Evolutionary conservation across 1,284 basidiomycete genomes (phyloP), one percentile per base, ranked within the genome.

Genomic region (Cryptococcus hybrid): DNA sequence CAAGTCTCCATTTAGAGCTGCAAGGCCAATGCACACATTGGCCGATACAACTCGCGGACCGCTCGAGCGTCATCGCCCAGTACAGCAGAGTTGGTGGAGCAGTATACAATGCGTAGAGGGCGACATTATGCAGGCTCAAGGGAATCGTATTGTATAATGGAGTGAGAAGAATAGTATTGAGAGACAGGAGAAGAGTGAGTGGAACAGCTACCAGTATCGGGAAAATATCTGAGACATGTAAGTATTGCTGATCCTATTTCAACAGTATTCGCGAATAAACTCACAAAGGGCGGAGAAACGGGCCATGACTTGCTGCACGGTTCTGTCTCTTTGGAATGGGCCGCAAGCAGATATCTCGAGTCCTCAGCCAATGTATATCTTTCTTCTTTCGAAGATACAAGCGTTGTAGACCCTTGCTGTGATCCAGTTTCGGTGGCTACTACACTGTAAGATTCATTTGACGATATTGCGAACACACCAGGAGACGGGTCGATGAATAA

Each of bases 121-220:
- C 3, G 3, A n/a, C 9, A 11, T 48, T 50, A 50, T 69, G 65
- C 1, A 67, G 59, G 2, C 53, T 53, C 8, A 71, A 62, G 5
- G 68, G 69, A 9, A 67, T 57, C 11, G 66, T 56, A 46, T 69
- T 69, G 61, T 65, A 71, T 2, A 69, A 54, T 8, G 69, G 69
- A 2, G 60, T 65, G 4, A 71, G 56, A 46, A 69, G 59, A 12
- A 57, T 30, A 3, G 48, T 51, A 45, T 59, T 66, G 4, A 68
- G 56, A 12, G 54, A 51, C 6, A 71, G 58, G 9, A 67, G 30
- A 3, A 71, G 63, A 2, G 69, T 63, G 7, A 66, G 36, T 3
- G 62, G 66, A 2, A 66, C 43, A 13, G 52, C 48, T 3, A 71
- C 44, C 11, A 64, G 39, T 5, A 60, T 59, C 2, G 69, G 63